Percentiles rank a stretch among this genome's conserved stretches.
These are phyloP conservation scores for Kuraishia cidri DNA, from an alignment of 805 yeast genomes.

Conservation along the genomic window DNA sequence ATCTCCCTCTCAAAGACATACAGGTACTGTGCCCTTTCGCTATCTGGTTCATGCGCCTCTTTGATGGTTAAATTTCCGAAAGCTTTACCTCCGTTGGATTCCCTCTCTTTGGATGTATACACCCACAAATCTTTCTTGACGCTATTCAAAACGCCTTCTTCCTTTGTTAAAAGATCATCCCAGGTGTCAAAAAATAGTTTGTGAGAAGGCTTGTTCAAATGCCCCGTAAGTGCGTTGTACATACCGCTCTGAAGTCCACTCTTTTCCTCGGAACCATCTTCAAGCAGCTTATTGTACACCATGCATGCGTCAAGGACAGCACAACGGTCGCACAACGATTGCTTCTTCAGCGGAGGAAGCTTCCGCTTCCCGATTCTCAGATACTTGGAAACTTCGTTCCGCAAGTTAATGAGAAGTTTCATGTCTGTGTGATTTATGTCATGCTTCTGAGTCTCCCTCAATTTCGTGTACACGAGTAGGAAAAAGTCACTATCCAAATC, in stretches of 20 bases:
- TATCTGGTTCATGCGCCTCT: slow-evolving; percentile 14
- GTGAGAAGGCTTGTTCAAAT: slow-evolving; percentile 34
- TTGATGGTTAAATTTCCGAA: slow-evolving; percentile 40
- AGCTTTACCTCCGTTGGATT: slow-evolving; percentile 48
- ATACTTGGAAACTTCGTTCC: slow-evolving; percentile 61
- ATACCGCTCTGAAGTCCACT: slow-evolving; percentile 43
- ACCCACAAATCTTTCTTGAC: slow-evolving; percentile 65
- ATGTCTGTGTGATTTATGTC: slow-evolving; percentile 43
- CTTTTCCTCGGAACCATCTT: slow-evolving; percentile 44
- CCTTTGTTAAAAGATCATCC: slow-evolving; percentile 66
- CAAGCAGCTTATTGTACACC: slow-evolving; percentile 51
- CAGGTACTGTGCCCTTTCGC: slow-evolving; percentile 23
- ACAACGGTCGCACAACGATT: slow-evolving; percentile 55
- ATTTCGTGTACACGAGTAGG: slow-evolving; percentile 66
- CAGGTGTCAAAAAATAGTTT: slow-evolving; percentile 57
- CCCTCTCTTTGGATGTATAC: slow-evolving; percentile 48
- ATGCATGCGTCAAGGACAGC: slow-evolving; percentile 49
- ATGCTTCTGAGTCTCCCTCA: slow-evolving; percentile 43
- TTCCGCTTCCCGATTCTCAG: slow-evolving; percentile 39
- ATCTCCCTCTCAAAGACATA: slow-evolving; percentile 40
- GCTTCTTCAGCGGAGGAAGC: slow-evolving; percentile 45
- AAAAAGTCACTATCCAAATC: slow-evolving; percentile 56
- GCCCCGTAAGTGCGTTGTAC: slow-evolving; percentile 40
- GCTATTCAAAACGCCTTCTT: slow-evolving; percentile 49
- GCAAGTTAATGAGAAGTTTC: slow-evolving; percentile 55